Evolutionary conservation across 1,284 basidiomycete species (phyloP).

Genomic region (Limonomyces culmigenus): DNA sequence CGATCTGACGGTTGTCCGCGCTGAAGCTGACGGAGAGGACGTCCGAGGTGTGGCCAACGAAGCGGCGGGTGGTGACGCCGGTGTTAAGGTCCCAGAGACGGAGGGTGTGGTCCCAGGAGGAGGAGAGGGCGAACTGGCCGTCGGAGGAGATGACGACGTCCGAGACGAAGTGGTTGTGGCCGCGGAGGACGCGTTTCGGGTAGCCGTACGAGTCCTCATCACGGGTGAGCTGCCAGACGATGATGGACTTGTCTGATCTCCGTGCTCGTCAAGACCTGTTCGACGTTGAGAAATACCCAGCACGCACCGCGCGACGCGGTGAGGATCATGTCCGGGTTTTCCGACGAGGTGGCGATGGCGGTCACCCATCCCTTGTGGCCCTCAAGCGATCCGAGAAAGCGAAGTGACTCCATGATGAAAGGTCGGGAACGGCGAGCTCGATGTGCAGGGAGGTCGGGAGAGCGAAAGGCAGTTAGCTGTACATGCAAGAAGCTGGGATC

Average conservation of each 20-base stretch:
- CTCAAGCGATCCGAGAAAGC: constrained; percentile 83
- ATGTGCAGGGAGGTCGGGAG: too few relatives aligned
- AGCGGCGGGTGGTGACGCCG: constrained; percentile 85
- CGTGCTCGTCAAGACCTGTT: too few relatives aligned
- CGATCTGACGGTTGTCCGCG: constrained; percentile 97
- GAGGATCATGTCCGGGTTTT: constrained; percentile 94
- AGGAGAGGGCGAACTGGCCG: constrained; percentile 97
- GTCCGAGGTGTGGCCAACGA: constrained; percentile 96
- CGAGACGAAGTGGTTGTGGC: constrained; percentile 99
- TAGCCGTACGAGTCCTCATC: constrained; percentile 88
- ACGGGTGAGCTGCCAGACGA: constrained; percentile 97
- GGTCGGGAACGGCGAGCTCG: too few relatives aligned
- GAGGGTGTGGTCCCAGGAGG: constrained; percentile 99
- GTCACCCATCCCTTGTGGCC: constrained; percentile 97
- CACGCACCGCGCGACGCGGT: constrained; percentile 83
- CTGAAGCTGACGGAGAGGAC: constrained; percentile 97
- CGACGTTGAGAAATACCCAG: too few relatives aligned
- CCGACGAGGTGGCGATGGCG: constrained; percentile 90
- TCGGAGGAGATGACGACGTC: constrained; percentile 98
- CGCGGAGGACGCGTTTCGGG: constrained; percentile 94
- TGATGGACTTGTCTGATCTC: constrained; percentile 99
- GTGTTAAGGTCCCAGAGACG: constrained; percentile 99
- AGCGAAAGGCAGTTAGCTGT: too few relatives aligned
- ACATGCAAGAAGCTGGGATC: too few relatives aligned
- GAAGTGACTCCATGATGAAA: constrained; percentile 74